Conservation (phyloP, 208 protist genomes). For the Leishmania arabica region DNA sequence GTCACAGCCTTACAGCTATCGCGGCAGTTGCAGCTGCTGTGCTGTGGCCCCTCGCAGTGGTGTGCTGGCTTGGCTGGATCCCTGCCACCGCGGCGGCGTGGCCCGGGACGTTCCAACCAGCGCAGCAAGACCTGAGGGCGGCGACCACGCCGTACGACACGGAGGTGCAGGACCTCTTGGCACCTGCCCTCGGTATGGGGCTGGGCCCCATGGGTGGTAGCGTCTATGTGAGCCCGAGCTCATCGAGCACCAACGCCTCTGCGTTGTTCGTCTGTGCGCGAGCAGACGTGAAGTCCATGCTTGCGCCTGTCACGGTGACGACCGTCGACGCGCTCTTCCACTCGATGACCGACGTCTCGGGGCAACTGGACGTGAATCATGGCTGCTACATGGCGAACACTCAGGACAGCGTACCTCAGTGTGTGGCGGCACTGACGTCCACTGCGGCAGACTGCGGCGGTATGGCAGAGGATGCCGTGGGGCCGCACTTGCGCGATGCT, state of each 20-base stretch:
- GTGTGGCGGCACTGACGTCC: constrained; percentile 23
- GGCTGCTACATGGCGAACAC: constrained; percentile 22
- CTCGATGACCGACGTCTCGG: background rate
- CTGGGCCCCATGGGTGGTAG: constrained; percentile 24
- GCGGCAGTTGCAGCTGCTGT: background rate
- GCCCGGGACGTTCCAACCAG: background rate
- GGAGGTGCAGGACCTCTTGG: constrained; percentile 26
- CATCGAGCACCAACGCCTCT: background rate
- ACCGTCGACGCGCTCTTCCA: constrained; percentile 20
- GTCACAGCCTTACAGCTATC: background rate
- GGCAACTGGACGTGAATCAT: constrained; percentile 24
- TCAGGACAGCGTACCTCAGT: constrained; percentile 5
- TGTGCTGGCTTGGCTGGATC: background rate
- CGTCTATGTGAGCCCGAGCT: constrained; percentile 6
- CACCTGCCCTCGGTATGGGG: constrained; percentile 10
- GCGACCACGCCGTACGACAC: constrained; percentile 8
- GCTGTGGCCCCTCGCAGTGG: constrained; percentile 1
- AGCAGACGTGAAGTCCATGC: constrained; percentile 2
- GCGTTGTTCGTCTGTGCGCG: constrained; percentile 16
- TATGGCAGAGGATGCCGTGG: constrained; percentile 19
- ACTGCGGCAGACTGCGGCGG: constrained; percentile 26
- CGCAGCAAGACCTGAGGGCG: background rate
- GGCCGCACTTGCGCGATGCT: constrained; percentile 10
- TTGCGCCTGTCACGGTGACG: constrained; percentile 19
- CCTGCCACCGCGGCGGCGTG: background rate